Evolutionary conservation across 2,329 filamentous ascomycete genomes (phyloP).

Genomic region (Sclerotiophoma versabilis): DNA sequence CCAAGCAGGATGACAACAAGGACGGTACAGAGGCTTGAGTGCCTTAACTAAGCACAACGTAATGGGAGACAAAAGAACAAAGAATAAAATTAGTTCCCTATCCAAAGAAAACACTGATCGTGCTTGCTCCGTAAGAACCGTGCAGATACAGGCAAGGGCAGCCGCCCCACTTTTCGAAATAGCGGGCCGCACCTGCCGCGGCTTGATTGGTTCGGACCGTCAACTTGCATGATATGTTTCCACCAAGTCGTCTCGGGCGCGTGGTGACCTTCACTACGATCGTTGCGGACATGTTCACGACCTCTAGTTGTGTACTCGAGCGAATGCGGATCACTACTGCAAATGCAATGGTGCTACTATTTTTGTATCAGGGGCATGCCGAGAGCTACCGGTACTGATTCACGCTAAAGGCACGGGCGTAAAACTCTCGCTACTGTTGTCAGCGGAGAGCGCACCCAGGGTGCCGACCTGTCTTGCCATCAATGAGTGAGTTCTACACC

Average conservation of each 20-base stretch:
- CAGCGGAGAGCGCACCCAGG: no score
- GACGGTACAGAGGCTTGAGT: not conserved
- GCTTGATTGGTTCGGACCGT: not conserved
- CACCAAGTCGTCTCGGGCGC: not conserved
- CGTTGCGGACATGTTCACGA: not conserved
- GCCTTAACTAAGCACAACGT: not conserved
- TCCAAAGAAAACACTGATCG: no score
- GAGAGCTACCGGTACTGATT: conserved; percentile 3
- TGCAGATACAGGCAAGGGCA: not conserved
- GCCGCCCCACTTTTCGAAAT: conserved; percentile 3
- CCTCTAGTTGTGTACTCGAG: not conserved
- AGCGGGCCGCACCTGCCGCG: not conserved
- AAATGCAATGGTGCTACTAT: not conserved
- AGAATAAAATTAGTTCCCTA: no score
- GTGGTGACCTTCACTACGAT: not conserved
- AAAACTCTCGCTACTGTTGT: no score
- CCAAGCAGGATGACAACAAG: not conserved
- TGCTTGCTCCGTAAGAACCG: not conserved
- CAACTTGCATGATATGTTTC: not conserved
- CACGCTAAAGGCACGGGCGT: conserved; percentile 6
- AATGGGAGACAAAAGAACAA: not conserved
- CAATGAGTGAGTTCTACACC: not conserved
- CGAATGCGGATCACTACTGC: not conserved
- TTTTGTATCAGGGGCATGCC: not conserved
- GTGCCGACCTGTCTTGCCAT: not conserved